Evolutionary conservation across 352 stramenopile genomes (phyloP).

Genomic region (Phytophthora pistaciae): DNA sequence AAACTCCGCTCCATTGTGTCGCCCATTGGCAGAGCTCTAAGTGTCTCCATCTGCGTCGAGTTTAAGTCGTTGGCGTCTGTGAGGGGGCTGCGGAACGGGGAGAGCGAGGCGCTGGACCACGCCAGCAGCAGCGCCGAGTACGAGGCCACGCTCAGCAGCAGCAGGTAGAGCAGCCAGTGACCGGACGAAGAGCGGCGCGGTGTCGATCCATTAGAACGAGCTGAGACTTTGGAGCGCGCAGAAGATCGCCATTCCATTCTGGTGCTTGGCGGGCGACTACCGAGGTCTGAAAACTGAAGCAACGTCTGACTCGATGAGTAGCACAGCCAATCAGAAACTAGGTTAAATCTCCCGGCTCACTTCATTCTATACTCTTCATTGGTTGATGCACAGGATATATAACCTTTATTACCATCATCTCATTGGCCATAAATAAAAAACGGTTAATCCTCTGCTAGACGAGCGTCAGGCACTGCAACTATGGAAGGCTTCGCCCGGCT

Average conservation of each 20-base stretch:
- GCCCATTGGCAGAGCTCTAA: conserved; percentile 21
- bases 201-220: background rate
- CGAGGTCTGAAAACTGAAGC: conserved; percentile 5
- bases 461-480: conserved; percentile 1
- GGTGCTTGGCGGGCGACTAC: background rate
- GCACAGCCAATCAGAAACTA: background rate
- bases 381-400: background rate
- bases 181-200: background rate
- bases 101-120: conserved; percentile 21
- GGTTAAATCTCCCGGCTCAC: background rate
- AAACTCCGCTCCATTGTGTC: conserved; percentile 16
- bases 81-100: conserved; percentile 1
- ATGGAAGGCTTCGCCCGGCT: conserved; percentile 22
- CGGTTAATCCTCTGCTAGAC: background rate
- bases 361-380: background rate
- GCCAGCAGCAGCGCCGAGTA: conserved; percentile 21
- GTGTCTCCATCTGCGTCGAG: background rate
- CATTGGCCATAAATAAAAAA: background rate
- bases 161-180: conserved; percentile 20
- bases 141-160: conserved; percentile 12
- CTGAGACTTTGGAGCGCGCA: conserved; percentile 5
- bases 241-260: conserved; percentile 27
- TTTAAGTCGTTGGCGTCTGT: background rate
- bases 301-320: conserved; percentile 2
- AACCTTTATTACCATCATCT: background rate